Conservation (phyloP, 306 rosid species). For the Vachellia collinsii region DNA sequence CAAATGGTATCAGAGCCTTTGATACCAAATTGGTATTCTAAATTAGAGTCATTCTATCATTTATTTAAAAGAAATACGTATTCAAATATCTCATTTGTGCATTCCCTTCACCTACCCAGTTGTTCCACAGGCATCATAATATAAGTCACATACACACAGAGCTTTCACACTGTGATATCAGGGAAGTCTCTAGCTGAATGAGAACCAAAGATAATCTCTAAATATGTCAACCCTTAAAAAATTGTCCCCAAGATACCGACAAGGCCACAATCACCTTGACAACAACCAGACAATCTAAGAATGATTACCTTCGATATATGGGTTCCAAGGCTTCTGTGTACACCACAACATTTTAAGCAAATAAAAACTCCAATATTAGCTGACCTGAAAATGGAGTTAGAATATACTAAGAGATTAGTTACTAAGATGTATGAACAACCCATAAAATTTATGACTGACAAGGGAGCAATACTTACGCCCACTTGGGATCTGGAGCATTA, state of each 20-base stretch:
- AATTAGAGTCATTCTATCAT: neutral
- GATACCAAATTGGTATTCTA: neutral
- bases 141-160: neutral
- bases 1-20: too few species aligned
- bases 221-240: neutral
- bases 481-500: conserved; percentile 91
- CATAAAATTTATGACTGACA: neutral
- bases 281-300: conserved; percentile 30
- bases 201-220: neutral
- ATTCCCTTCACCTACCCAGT: neutral
- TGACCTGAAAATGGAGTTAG: conserved; percentile 66
- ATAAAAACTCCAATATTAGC: conserved; percentile 94
- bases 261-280: conserved; percentile 27
- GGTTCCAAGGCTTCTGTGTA: conserved; percentile 94
- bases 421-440: conserved; percentile 22
- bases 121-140: neutral
- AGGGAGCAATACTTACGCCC: conserved; percentile 80
- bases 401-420: conserved; percentile 23
- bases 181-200: neutral
- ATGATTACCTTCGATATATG: conserved; percentile 88
- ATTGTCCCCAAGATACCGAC: neutral
- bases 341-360: conserved; percentile 96
- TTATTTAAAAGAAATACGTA: neutral
- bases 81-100: neutral
- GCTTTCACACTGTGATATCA: neutral